These are phyloP conservation scores for Cercospora beticola DNA, from an alignment of 2,329 filamentous ascomycete species.

Conservation along the genomic window DNA sequence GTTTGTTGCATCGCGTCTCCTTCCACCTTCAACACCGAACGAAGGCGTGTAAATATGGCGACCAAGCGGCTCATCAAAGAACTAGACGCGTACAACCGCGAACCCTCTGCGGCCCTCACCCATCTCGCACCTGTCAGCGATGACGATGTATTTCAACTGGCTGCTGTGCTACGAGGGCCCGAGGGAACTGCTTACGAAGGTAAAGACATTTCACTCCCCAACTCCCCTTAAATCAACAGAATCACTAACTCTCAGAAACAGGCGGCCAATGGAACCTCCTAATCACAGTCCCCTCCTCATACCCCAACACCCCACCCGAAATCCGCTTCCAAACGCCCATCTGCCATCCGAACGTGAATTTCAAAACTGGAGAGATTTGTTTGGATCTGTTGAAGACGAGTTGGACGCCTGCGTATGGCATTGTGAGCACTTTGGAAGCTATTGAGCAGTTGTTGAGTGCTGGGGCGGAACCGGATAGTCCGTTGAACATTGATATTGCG, in stretches of 20 bases:
- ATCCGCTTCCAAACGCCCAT: conserved; percentile 81
- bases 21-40: not conserved
- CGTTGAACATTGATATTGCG: conserved; percentile 77
- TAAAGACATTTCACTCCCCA: conserved; percentile 30
- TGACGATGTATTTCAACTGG: conserved; percentile 59
- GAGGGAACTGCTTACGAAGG: conserved; percentile 61
- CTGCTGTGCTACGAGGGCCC: conserved; percentile 61
- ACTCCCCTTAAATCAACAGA: not conserved
- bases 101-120: conserved; percentile 57
- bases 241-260: not conserved
- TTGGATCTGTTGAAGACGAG: conserved; percentile 75
- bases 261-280: conserved; percentile 79
- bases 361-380: conserved; percentile 84
- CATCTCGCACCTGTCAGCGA: conserved; percentile 59
- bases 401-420: conserved; percentile 84
- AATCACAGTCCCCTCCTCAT: conserved; percentile 73
- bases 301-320: conserved; percentile 74
- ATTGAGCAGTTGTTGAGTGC: conserved; percentile 71
- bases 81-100: conserved; percentile 57
- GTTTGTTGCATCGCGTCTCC: conserved; percentile 9
- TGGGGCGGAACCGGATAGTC: conserved; percentile 63
- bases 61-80: conserved; percentile 63
- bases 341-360: conserved; percentile 78
- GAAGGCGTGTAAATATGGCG: conserved; percentile 28
- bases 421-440: conserved; percentile 71